Base-by-base conservation (phyloP, 768 basidiomycete genomes). In the Hemileccinum impolitum region DNA sequence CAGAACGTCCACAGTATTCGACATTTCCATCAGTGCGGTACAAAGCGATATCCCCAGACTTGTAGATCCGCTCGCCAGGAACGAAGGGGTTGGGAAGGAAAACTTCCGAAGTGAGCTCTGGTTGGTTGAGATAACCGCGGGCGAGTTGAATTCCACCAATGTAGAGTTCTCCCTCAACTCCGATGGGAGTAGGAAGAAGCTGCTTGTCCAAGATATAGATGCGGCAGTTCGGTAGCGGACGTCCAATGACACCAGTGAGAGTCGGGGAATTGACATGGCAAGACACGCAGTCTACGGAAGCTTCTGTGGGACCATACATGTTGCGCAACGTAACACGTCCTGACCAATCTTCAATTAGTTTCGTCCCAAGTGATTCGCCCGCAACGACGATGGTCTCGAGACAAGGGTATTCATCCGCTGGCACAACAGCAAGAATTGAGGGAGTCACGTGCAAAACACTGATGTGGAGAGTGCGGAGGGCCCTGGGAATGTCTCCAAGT, bases 251-350 rank as follows among this genome's bases (percentile, higher is more conserved):
- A 13, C 66, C 57, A 3, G 53, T 43, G 15, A 59, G 52, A 46
- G 50, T 19, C 5, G 54, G 35, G 11, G 58, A 59, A 18, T 47
- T 51, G 50, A 64, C 55, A 26, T 63, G 59, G 43, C 57, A 66
- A 15, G 60, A 61, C 1, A 60, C 55, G 30, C 64, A 65, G 43
- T 66, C 64, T 15, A 67, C 59, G 12, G 66, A 50, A 32, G 67
- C 59, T 40, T 68, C 66, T 6, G 66, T 68, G 11, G 66, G 66
- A n/a, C 66, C 66, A 38, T 69, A 69, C 61, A 63, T 66, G 51
- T 68, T 68, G 35, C 58, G 64, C 31, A 68, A 38, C 23, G 48
- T 57, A 43, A 69, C 61, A 3, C 39, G 56, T 30, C 50, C 48
- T 2, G 57, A 60, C 63, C 61, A 66, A 25, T 60, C 57, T 39